A percentile compares a stretch with the other conserved stretches of the same genome.
phyloP scores from a whole-genome alignment of 2,329 filamentous ascomycete genomes.

The Grosmannia penicillata region DNA sequence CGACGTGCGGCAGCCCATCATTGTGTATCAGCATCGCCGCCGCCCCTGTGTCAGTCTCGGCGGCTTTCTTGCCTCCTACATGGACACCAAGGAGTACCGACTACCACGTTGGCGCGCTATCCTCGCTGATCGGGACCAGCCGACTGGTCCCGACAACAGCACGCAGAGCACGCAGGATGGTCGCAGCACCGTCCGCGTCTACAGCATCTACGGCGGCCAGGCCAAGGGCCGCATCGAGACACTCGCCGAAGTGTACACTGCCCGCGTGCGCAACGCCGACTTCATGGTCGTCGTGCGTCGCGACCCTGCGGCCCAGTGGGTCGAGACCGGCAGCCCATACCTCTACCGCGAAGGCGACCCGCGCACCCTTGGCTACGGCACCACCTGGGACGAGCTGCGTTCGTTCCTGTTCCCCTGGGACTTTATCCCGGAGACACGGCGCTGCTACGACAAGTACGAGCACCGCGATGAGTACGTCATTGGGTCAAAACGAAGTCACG shows the following conservation, averaged over 20 bases:
- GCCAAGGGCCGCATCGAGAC: slow-evolving; percentile 16
- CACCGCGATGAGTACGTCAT: slow-evolving; percentile 11
- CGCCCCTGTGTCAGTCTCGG: slow-evolving; percentile 6
- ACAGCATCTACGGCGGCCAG: slow-evolving; percentile 43
- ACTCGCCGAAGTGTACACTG: slow-evolving; percentile 10
- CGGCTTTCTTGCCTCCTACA: slow-evolving; percentile 5
- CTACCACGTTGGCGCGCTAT: slow-evolving; percentile 9
- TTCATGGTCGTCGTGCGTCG: slow-evolving; percentile 11
- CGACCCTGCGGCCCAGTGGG: neutral
- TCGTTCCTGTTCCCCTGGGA: slow-evolving; percentile 11
- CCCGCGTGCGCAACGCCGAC: slow-evolving; percentile 7
- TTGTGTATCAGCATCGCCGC: neutral
- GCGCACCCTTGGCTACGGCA: slow-evolving; percentile 9
- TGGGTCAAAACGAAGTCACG: neutral
- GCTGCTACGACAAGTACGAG: slow-evolving; percentile 8
- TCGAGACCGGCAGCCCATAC: slow-evolving; percentile 3
- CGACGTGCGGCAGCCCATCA: no score
- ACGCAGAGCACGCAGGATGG: no score
- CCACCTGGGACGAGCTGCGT: slow-evolving; percentile 9
- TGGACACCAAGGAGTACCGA: slow-evolving; percentile 7
- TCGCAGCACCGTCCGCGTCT: slow-evolving; percentile 30
- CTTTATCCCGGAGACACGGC: slow-evolving; percentile 6
- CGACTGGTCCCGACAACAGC: neutral
- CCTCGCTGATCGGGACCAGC: slow-evolving; percentile 7
- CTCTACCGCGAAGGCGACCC: slow-evolving; percentile 8